Conservation (phyloP, 352 stramenopile species). For the Globisporangium canariense region DNA sequence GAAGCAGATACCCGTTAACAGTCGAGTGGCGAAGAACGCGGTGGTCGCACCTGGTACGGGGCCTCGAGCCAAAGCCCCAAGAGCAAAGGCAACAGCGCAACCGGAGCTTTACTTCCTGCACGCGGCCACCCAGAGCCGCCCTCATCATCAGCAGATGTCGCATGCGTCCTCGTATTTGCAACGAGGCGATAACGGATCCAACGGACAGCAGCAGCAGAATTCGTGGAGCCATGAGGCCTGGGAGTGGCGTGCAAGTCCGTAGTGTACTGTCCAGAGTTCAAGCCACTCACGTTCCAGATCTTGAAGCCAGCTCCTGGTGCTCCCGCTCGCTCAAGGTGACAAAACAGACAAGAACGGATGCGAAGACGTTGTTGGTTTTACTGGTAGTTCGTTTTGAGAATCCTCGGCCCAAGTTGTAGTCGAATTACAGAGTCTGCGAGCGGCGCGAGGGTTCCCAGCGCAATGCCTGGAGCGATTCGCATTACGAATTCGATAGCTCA, state of each 20-base stretch:
- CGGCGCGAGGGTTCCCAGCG: too few species aligned
- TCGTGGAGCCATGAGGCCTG: constrained; percentile 34
- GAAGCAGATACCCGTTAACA: neutral
- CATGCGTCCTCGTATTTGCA: constrained; percentile 2
- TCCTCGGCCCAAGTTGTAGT: too few species aligned
- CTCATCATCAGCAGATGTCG: neutral
- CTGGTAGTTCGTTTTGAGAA: too few species aligned
- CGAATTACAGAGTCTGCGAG: too few species aligned
- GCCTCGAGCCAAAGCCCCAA: neutral
- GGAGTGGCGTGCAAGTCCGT: constrained; percentile 33
- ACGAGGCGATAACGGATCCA: neutral
- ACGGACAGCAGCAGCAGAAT: constrained; percentile 3
- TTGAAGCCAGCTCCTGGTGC: too few species aligned
- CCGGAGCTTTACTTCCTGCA: constrained; percentile 61
- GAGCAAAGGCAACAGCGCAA: constrained; percentile 1
- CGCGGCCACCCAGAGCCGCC: constrained; percentile 15
- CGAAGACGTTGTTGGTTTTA: too few species aligned
- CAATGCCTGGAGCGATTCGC: too few species aligned
- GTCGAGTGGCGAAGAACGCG: neutral
- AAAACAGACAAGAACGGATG: neutral
- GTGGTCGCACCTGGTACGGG: neutral
- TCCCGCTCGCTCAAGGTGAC: neutral
- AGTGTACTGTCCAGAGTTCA: neutral
- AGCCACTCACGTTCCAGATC: neutral
- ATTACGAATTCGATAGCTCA: too few species aligned